Evolutionary conservation across 257 asterid species (phyloP), one percentile per base, ranked within the genome.

Genomic region (Primulina tabacum): DNA sequence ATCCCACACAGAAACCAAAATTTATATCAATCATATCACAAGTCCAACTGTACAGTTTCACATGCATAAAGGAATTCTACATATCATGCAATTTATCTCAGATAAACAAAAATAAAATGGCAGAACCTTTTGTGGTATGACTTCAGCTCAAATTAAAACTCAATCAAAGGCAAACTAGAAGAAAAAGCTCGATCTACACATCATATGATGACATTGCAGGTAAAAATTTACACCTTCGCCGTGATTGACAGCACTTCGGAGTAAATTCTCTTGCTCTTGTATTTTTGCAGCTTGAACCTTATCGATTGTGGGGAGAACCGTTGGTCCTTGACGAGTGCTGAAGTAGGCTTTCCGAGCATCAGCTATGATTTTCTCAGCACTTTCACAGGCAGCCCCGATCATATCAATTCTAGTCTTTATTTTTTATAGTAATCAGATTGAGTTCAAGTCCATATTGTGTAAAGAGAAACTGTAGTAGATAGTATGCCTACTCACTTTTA

Each of bases 241-340:
- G 24, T 85, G 92, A 79, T 90, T 93, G 62, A 90, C 99, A 75
- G 97, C 96, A 82, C 81, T 88, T 30, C 96, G 83, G 69, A 93
- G 97, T 79, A 85, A 79, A 78, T 80, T 93, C 82, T 93, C 99
- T 76, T 93, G 97, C 71, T 93, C 99, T 73, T 93, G 97, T 75
- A 93, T 90, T 84, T 93, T 93, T 69, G 96, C 96, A 76, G 99
- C 97, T 82, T 93, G 99, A 78, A 77, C 97, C 88, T 93, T 93
- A 87, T 93, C 99, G 7, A 93, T 74, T 65, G 97, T 86, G 69
- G 99, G 99, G 71, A 93, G 89, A 75, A 82, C 82, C 30, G 95
- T 79, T 35, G 99, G 88, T 71, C 96, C 99, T 76, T 93, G 99
- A 60, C 97, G 86, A 75, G 96, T 91, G 55, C 97, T 92, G 75